These are phyloP conservation scores for Podila clonocystis DNA, from an alignment of 192 early-diverging fungal genomes.

Conservation along the genomic window DNA sequence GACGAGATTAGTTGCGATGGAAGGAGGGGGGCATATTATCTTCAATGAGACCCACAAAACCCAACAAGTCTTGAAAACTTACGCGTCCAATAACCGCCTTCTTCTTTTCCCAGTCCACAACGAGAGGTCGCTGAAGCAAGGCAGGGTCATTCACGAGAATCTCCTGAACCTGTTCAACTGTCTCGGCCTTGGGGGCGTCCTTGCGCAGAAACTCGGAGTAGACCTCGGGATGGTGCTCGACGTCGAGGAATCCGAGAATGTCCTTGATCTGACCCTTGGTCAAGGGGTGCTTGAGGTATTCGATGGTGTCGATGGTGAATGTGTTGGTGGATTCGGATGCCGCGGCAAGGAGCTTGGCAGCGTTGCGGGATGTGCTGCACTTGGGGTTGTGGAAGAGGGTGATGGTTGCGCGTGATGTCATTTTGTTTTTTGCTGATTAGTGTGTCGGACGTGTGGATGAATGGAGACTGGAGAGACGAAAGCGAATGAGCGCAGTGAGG, in stretches of 20 bases:
- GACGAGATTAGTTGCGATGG: not conserved
- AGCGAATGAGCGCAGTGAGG: too few species aligned
- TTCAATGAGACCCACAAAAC: not conserved
- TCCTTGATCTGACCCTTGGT: conserved; percentile 20
- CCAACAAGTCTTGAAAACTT: not conserved
- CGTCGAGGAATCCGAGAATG: conserved; percentile 31
- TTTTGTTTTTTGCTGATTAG: not conserved
- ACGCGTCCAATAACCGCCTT: conserved; percentile 45
- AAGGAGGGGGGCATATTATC: not conserved
- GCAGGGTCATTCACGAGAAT: conserved; percentile 27
- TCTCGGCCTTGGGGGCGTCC: conserved; percentile 31
- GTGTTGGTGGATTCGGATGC: not conserved
- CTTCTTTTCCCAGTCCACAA: conserved; percentile 35
- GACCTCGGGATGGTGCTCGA: conserved; percentile 20
- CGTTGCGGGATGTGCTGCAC: conserved; percentile 31
- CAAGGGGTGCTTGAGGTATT: conserved; percentile 27
- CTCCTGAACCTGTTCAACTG: conserved; percentile 20
- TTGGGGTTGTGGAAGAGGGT: conserved; percentile 46
- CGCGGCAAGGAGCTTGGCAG: conserved; percentile 19
- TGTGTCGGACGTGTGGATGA: not conserved
- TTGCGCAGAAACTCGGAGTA: conserved; percentile 28
- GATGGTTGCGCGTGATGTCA: conserved; percentile 7
- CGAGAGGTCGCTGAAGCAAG: conserved; percentile 31
- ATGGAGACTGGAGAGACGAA: too few species aligned
- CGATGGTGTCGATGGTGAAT: conserved; percentile 32